Percentiles rank a stretch among this genome's conserved stretches.
These are phyloP conservation scores for Dictyostelium capitatum DNA, from an alignment of 78 protist species.

Conservation along the genomic window DNA sequence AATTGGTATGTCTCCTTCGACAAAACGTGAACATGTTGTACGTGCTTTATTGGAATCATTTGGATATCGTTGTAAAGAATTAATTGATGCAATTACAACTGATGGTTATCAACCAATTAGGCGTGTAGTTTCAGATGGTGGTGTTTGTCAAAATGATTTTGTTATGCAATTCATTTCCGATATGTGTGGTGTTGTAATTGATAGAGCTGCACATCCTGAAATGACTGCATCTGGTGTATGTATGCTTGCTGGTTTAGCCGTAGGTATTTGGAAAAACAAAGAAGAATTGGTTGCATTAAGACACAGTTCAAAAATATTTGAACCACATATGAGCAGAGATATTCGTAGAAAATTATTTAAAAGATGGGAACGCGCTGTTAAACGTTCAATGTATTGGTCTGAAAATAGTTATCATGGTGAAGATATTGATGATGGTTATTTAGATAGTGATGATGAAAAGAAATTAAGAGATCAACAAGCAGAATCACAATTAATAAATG, in stretches of 20 bases:
- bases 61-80: slow-evolving; percentile 70
- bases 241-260: slow-evolving; percentile 54
- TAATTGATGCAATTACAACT: slow-evolving; percentile 30
- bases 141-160: slow-evolving; percentile 87
- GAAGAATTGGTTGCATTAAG: slow-evolving; percentile 35
- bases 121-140: slow-evolving; percentile 74
- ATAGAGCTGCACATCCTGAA: slow-evolving; percentile 76
- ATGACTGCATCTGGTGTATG: slow-evolving; percentile 80
- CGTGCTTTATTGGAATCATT: slow-evolving; percentile 79
- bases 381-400: slow-evolving; percentile 54
- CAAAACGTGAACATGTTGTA: slow-evolving; percentile 66
- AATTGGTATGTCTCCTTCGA: slow-evolving; percentile 76
- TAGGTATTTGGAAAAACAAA: slow-evolving; percentile 61
- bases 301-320: slow-evolving; percentile 41
- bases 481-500: not conserved
- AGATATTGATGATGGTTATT: slow-evolving; percentile 25
- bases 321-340: slow-evolving; percentile 26
- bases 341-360: slow-evolving; percentile 27
- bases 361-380: slow-evolving; percentile 68
- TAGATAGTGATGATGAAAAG: slow-evolving; percentile 25
- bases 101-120: slow-evolving; percentile 29
- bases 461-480: slow-evolving; percentile 5
- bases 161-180: slow-evolving; percentile 72
- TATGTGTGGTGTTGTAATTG: slow-evolving; percentile 22
- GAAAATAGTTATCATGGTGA: slow-evolving; percentile 38